Base-by-base conservation (phyloP, 176 grass and related monocot species). In the Cenchrus fungigraminus region DNA sequence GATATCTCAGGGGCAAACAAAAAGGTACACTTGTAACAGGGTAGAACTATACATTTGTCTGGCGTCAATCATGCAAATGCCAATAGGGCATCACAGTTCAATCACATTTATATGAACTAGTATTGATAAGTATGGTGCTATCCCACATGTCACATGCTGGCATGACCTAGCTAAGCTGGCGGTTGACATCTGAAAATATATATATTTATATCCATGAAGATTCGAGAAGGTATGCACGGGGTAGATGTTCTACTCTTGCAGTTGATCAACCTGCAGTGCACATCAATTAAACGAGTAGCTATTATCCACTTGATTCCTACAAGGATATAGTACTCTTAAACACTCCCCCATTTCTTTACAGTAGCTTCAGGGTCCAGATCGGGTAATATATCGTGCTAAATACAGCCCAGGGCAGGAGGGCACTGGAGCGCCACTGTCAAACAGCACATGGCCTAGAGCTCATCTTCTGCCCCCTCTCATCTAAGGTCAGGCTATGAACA, bases 381-480 rank as follows among this genome's bases (percentile, higher is more conserved):
- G 67, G 49, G 78, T 51, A 78, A 54, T 73, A 61, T 85, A 57
- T 29, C 73, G 56, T 53, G 56, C 28, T 75, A 68, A 65, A 76
- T 54, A 84, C 71, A 92, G 63, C 61, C 86, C 68, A 54, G 32
- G 64, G 61, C 83, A 73, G 19, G 76, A 42, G 40, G 2, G 37
- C 19, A 53, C 19, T 15, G 46, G 44, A 81, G 32, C 52, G 9
- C 11, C 52, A 44, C 2, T 65, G 29, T 92, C 87, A 97, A 77
- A 82, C 84, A 76, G 90, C 89, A 49, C 92, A 92, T 20, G 88
- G 87, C 22, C 73, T 76, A 63, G 90, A 72, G 44, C 63, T 85
- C 15, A 85, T 85, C 78, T 96, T 92, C 64, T 93, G 87, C 57
- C 82, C 86, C 65, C 83, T 84, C 83, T 89, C 89, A 4, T 93